Evolutionary conservation across 2,329 filamentous ascomycete genomes (phyloP), one percentile per base, ranked within the genome.

Genomic region (Penicillium sp.): DNA sequence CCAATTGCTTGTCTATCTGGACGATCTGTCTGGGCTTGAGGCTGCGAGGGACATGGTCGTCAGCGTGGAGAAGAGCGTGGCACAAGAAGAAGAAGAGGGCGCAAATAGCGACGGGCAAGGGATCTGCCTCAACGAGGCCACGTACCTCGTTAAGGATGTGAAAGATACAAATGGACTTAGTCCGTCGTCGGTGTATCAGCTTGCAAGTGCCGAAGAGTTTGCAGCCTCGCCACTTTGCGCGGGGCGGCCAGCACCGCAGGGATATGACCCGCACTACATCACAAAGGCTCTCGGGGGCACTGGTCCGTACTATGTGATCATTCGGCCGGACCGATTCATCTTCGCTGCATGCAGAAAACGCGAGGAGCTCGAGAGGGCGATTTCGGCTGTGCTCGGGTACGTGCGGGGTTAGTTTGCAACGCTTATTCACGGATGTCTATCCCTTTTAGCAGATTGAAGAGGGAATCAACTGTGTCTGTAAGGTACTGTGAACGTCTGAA

Each of bases 241-340:
- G 26, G 64, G 62, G n/a, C 67, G 75, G 15, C 74, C 74, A 1
- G 63, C 63, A 13, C 75, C 75, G 2, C 57, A 61, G 11, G 63
- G 66, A 9, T 76, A 77, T 58, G 69, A 76, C 49, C 64, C 67
- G 21, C 49, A 61, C 21, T 65, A 71, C 7, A 63, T 78, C 11
- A 50, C 64, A 30, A 69, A 68, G 21, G 52, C 73, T 5, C 58
- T 58, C 52, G 62, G 3, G 66, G 51, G 51, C 3, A 30, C n/a
- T 9, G 68, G 9, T 48, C 21, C 21, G 2, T 21, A 21, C 21
- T 78, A 70, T 64, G 66, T 74, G 8, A 68, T 78, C 50, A 50
- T 78, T 17, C 64, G 76, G 53, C 67, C 67, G 1, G 76, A 78
- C 59, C 67, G 75, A 1, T 74, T 76, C 52, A 68, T 78, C 3